phyloP scores from a whole-genome alignment of 306 rosid genomes.

The Cajanus cajan region DNA sequence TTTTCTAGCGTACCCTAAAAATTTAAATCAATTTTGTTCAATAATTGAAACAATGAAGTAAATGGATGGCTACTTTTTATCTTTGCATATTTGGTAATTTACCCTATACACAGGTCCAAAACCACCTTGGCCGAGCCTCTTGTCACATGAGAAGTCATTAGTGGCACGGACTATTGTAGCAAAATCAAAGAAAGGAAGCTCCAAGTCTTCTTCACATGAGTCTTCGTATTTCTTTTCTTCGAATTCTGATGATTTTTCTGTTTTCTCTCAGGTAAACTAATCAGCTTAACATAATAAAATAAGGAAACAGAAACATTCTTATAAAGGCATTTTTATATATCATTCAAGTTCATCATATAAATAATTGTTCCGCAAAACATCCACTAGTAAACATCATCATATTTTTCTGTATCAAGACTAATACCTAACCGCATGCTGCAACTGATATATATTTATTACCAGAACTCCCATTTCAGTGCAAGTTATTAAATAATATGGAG shows the following conservation, averaged over 20 bases:
- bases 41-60: background rate
- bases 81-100: background rate
- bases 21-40: background rate
- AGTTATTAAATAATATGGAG: background rate
- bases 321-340: background rate
- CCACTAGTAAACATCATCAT: background rate
- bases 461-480: background rate
- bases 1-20: constrained; percentile 36
- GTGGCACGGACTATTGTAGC: constrained; percentile 41
- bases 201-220: constrained; percentile 40
- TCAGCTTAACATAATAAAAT: background rate
- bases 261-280: background rate
- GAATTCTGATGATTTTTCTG: background rate
- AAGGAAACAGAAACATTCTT: background rate
- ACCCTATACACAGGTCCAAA: constrained; percentile 52
- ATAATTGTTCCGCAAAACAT: background rate
- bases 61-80: background rate
- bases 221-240: background rate
- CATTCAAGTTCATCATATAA: background rate
- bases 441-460: background rate
- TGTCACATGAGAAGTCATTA: constrained; percentile 35
- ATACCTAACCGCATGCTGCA: background rate
- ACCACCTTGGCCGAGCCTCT: constrained; percentile 46
- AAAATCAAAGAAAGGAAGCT: constrained; percentile 38
- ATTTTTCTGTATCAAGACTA: background rate